Conservation (phyloP, 192 early-diverging fungal species). For the Backusella psychrophila region DNA sequence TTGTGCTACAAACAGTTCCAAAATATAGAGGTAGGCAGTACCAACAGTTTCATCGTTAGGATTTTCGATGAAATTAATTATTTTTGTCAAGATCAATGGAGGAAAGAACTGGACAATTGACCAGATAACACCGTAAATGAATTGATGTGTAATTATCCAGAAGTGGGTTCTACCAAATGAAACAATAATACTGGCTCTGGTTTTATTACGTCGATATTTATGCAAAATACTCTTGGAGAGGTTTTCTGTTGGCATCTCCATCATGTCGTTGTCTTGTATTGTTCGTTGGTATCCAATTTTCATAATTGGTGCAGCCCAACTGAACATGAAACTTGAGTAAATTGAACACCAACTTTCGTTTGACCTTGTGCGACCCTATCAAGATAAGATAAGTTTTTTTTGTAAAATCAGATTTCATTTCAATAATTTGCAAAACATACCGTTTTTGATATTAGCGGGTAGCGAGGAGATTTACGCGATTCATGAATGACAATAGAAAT, state of each 20-base stretch:
- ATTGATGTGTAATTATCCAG: neutral
- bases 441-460: neutral
- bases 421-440: neutral
- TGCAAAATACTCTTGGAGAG: neutral
- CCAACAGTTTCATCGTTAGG: neutral
- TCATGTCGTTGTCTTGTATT: neutral
- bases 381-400: neutral
- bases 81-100: neutral
- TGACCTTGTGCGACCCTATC: neutral
- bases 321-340: neutral
- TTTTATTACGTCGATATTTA: neutral
- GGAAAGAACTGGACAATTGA: neutral
- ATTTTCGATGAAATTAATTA: neutral
- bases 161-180: neutral
- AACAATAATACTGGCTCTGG: neutral
- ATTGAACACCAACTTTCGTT: neutral
- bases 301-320: neutral
- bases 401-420: neutral
- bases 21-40: neutral
- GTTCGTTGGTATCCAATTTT: neutral
- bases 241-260: neutral
- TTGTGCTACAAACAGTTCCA: neutral
- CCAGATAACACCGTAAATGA: neutral
- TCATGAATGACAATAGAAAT: neutral
- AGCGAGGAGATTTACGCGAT: neutral